Evolutionary conservation across 257 asterid genomes (phyloP).

Genomic region (Anisodus acutangulus): DNA sequence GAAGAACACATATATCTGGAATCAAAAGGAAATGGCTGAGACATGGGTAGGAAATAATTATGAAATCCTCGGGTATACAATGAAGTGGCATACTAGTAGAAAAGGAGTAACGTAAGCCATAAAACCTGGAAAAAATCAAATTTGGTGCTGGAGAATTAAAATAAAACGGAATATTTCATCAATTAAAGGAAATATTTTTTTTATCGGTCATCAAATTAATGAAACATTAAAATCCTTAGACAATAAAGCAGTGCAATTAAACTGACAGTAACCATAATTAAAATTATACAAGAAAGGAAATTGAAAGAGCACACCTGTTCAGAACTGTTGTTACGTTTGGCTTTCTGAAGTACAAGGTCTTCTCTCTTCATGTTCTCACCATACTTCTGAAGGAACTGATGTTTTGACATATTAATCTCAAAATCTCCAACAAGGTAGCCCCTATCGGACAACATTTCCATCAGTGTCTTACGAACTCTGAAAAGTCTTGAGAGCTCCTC

Average conservation of each 20-base stretch:
- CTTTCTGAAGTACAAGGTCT: conserved; percentile 64
- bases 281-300: background rate
- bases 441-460: conserved; percentile 48
- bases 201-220: background rate
- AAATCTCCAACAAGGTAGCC: conserved; percentile 44
- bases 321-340: conserved; percentile 53
- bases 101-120: background rate
- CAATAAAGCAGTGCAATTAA: background rate
- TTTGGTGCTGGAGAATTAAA: background rate
- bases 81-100: background rate
- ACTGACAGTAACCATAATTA: background rate
- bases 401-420: conserved; percentile 42
- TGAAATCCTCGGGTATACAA: background rate
- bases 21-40: background rate
- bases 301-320: conserved; percentile 56
- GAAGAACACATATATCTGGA: conserved; percentile 86
- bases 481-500: conserved; percentile 26
- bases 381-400: conserved; percentile 42
- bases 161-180: background rate
- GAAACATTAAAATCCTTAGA: background rate
- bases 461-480: conserved; percentile 44
- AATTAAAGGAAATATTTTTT: too few species aligned
- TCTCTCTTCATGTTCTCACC: conserved; percentile 89
- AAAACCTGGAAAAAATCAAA: background rate
- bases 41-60: background rate